phyloP scores from a whole-genome alignment of 805 yeast species.

The Maudiozyma pseudohumilis region DNA sequence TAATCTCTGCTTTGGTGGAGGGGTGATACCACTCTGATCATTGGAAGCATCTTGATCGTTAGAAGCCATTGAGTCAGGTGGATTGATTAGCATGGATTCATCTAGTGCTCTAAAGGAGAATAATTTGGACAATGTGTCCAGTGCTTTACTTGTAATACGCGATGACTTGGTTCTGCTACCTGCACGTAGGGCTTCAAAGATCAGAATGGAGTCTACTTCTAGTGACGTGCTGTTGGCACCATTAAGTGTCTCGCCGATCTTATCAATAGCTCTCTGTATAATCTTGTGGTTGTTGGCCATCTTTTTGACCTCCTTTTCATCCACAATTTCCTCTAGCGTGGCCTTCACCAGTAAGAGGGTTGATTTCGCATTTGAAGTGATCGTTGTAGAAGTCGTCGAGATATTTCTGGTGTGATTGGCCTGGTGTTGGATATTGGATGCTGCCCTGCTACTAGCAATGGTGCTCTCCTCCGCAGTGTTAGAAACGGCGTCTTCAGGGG shows the following conservation, averaged over 20 bases:
- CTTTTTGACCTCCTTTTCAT: slow-evolving; percentile 51
- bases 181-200: slow-evolving; percentile 70
- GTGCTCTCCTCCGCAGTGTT: background rate
- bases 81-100: slow-evolving; percentile 44
- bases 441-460: background rate
- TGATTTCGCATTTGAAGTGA: slow-evolving; percentile 22
- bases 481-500: too few relatives aligned
- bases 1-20: slow-evolving; percentile 45
- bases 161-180: slow-evolving; percentile 60
- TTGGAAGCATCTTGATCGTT: slow-evolving; percentile 21
- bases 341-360: slow-evolving; percentile 38
- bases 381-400: slow-evolving; percentile 7
- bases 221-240: slow-evolving; percentile 17
- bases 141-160: slow-evolving; percentile 60
- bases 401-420: slow-evolving; percentile 9
- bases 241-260: slow-evolving; percentile 21
- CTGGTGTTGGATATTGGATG: background rate
- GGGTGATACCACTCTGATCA: slow-evolving; percentile 34
- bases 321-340: slow-evolving; percentile 48
- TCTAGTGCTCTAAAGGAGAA: slow-evolving; percentile 73
- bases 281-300: slow-evolving; percentile 29
- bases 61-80: slow-evolving; percentile 31
- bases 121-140: slow-evolving; percentile 79
- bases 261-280: slow-evolving; percentile 26
- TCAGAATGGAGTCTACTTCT: slow-evolving; percentile 38